Evolutionary conservation across 225 moss, liverwort and hornwort species (phyloP).

Genomic region (Marchantia polymorpha): DNA sequence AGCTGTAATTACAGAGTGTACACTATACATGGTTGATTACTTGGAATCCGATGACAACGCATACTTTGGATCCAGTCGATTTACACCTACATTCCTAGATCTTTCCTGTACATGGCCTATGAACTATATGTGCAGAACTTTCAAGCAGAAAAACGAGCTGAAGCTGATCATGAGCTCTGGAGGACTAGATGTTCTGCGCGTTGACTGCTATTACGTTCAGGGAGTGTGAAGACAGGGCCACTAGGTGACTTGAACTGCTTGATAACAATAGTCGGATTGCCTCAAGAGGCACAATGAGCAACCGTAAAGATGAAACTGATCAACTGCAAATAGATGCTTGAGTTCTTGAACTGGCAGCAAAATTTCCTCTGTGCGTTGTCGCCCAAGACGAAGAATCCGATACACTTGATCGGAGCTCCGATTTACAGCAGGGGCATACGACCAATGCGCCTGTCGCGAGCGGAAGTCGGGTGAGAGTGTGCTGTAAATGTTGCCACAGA

Average conservation of each 20-base stretch:
- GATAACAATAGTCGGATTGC: not conserved
- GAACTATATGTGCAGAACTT: not conserved
- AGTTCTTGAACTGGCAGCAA: not conserved
- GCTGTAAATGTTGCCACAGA: not conserved
- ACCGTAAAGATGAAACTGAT: not conserved
- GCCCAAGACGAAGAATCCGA: not conserved
- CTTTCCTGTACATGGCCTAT: not conserved
- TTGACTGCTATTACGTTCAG: not conserved
- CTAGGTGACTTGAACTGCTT: not conserved
- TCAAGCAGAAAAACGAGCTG: not conserved
- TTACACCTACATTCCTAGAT: too few species aligned
- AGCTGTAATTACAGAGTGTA: not conserved
- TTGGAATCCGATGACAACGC: not conserved
- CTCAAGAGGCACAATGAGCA: not conserved
- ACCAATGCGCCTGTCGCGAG: not conserved
- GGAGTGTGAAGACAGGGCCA: not conserved
- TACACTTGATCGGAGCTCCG: not conserved
- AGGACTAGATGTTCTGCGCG: not conserved
- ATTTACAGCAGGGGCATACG: not conserved
- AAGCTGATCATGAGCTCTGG: not conserved
- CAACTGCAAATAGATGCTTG: not conserved
- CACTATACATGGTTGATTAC: not conserved
- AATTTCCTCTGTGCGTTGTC: not conserved
- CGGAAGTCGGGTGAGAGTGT: not conserved
- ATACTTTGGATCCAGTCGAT: too few species aligned